Evolutionary conservation across 2,329 filamentous ascomycete genomes (phyloP).

Genomic region (Gnomoniopsis smithogilvyi): DNA sequence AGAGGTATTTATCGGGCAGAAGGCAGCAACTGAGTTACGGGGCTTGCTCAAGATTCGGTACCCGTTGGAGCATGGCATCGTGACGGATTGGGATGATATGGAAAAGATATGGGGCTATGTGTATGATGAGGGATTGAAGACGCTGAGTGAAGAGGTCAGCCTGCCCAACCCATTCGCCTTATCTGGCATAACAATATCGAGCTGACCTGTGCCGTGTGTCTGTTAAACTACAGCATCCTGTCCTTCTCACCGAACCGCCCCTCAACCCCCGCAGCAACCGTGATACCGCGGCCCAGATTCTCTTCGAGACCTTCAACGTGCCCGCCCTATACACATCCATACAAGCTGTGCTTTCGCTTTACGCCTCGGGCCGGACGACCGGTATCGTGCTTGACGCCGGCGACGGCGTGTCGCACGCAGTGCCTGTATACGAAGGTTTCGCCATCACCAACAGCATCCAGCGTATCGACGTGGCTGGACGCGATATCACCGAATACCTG

Average conservation of each 20-base stretch:
- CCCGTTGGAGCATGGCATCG: constrained; percentile 94
- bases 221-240: constrained; percentile 65
- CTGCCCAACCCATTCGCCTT: not conserved
- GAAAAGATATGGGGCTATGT: constrained; percentile 99
- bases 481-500: constrained; percentile 94
- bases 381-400: constrained; percentile 94
- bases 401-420: constrained; percentile 94
- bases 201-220: constrained; percentile 19
- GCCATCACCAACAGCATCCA: constrained; percentile 94
- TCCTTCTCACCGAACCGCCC: constrained; percentile 92
- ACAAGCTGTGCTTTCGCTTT: constrained; percentile 92
- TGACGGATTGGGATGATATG: constrained; percentile 99
- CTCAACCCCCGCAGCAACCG: constrained; percentile 94
- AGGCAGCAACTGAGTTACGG: constrained; percentile 81
- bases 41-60: constrained; percentile 95
- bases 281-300: constrained; percentile 92
- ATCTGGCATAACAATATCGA: not conserved
- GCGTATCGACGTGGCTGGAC: constrained; percentile 90
- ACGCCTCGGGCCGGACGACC: constrained; percentile 92
- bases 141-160: constrained; percentile 87
- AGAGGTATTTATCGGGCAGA: constrained; percentile 93
- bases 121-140: constrained; percentile 93
- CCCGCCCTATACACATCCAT: constrained; percentile 95
- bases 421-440: constrained; percentile 97
- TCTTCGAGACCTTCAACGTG: constrained; percentile 99